phyloP scores from a whole-genome alignment of 2,329 filamentous ascomycete species.

The Eutypella sp. region DNA sequence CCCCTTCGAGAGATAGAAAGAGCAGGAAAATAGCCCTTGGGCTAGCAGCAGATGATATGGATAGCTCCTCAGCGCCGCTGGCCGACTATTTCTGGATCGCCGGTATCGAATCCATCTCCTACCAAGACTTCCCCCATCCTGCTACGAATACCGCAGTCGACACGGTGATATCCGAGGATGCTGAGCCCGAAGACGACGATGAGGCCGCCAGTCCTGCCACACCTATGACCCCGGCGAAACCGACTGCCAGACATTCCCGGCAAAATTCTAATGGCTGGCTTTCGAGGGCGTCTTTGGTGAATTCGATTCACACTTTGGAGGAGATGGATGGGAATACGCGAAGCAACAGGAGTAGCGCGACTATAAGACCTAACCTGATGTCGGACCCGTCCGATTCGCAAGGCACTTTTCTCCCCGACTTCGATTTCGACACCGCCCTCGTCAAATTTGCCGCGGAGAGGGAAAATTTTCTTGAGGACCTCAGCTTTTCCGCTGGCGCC shows the following conservation, averaged over 20 bases:
- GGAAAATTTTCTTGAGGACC: constrained; percentile 87
- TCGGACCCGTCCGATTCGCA: constrained; percentile 27
- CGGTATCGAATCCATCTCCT: constrained; percentile 62
- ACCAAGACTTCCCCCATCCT: constrained; percentile 48
- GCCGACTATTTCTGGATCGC: constrained; percentile 76
- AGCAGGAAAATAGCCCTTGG: constrained; percentile 5
- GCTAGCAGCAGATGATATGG: constrained; percentile 42
- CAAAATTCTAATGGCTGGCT: constrained; percentile 56
- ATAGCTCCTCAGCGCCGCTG: constrained; percentile 58
- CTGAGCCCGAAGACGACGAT: constrained; percentile 46
- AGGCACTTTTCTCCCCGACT: constrained; percentile 51
- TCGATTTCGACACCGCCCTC: constrained; percentile 90
- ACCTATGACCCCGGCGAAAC: constrained; percentile 24
- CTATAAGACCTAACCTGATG: constrained; percentile 46
- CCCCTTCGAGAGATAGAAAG: constrained; percentile 6
- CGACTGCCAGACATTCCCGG: constrained; percentile 52
- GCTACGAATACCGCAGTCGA: constrained; percentile 40
- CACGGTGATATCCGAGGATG: constrained; percentile 59
- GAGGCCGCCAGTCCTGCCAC: constrained; percentile 25
- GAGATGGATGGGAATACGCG: constrained; percentile 53
- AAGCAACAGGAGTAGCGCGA: constrained; percentile 63
- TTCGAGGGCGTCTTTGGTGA: constrained; percentile 47
- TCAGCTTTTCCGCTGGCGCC: constrained; percentile 81
- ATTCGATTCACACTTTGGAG: constrained; percentile 51
- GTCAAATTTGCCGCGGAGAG: constrained; percentile 94